Evolutionary conservation across 345 rosid genomes (phyloP), one percentile per base, ranked within the genome.

Genomic region (Firmiana major): DNA sequence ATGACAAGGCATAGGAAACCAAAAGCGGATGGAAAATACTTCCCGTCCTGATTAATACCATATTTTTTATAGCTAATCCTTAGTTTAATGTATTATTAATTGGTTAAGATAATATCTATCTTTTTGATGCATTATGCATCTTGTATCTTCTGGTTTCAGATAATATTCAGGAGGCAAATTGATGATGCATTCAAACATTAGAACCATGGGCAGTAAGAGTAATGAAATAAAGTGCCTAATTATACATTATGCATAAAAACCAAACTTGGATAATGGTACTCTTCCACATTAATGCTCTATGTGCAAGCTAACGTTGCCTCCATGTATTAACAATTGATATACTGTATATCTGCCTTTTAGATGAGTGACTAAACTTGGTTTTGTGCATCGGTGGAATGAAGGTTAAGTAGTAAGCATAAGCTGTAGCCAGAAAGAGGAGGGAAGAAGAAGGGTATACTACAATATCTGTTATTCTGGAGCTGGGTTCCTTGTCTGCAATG

Each of bases 31-130:
- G 66, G 11, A 55, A 77, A 73, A 26, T 60, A 17, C 46, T 63
- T 42, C 62, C 66, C 2, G 4, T 36, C 22, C 4, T 34, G 42
- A 74, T 22, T 63, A 58, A 55, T 31, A 49, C 17, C 3, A 4
- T 34, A 42, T 17, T 58, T 67, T 77, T 49, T 67, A 74, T 78
- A 78, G 82, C 59, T 54, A 22, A 53, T 60, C 22, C 64, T 42
- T 42, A 71, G 28, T 53, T 60, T 46, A 65, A 57, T 71, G 48
- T 71, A 58, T 78, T 64, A 57, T 66, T 57, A 78, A 6, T 53
- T 53, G 38, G 40, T 72, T 48, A 11, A 42, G 57, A 57, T 67
- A 11, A 57, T 17, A 54, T 59, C 21, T 19, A 66, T 31, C 11
- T 51, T 42, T 49, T 5, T 5, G 62, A 49, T 71, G 55, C 63